Evolutionary conservation across 208 protist genomes (phyloP).

Genomic region (Crithidia fasciculata): DNA sequence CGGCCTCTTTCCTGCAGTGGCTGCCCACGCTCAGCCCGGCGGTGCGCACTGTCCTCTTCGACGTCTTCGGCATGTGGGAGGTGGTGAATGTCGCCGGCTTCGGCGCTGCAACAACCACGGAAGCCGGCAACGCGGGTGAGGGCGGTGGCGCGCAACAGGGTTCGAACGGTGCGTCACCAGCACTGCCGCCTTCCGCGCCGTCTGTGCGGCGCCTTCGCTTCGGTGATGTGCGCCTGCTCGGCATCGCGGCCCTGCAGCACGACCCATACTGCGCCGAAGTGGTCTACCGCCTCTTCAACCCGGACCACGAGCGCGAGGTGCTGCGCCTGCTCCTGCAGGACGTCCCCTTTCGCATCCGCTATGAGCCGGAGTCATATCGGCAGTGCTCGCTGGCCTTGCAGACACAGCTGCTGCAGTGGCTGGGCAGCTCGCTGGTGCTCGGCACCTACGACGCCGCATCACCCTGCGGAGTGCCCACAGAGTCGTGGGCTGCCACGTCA

Average conservation of each 20-base stretch:
- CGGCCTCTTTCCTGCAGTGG: slow-evolving; percentile 49
- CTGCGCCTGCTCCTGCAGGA: slow-evolving; percentile 52
- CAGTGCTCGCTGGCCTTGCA: slow-evolving; percentile 50
- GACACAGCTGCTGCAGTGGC: slow-evolving; percentile 71
- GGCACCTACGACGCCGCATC: slow-evolving; percentile 45
- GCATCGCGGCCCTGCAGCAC: slow-evolving; percentile 51
- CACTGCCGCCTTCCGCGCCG: too few relatives aligned
- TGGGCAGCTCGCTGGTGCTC: slow-evolving; percentile 74
- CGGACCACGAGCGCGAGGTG: slow-evolving; percentile 69
- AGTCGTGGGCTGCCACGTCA: slow-evolving; percentile 9
- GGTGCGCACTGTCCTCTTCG: slow-evolving; percentile 75
- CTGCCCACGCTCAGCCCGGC: slow-evolving; percentile 66
- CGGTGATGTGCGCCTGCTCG: slow-evolving; percentile 77
- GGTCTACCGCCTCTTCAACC: slow-evolving; percentile 50
- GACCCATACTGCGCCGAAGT: slow-evolving; percentile 51
- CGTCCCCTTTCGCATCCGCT: slow-evolving; percentile 68
- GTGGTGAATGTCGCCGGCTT: slow-evolving; percentile 62
- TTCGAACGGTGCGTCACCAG: neutral
- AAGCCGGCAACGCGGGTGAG: neutral
- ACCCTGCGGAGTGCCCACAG: slow-evolving; percentile 13
- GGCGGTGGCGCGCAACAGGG: neutral
- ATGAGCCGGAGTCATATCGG: slow-evolving; percentile 52
- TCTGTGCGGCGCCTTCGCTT: slow-evolving; percentile 51
- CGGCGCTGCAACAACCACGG: neutral
- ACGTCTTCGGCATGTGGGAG: slow-evolving; percentile 66